phyloP scores from a whole-genome alignment of 352 stramenopile genomes.

The Saprolegnia parasitica region DNA sequence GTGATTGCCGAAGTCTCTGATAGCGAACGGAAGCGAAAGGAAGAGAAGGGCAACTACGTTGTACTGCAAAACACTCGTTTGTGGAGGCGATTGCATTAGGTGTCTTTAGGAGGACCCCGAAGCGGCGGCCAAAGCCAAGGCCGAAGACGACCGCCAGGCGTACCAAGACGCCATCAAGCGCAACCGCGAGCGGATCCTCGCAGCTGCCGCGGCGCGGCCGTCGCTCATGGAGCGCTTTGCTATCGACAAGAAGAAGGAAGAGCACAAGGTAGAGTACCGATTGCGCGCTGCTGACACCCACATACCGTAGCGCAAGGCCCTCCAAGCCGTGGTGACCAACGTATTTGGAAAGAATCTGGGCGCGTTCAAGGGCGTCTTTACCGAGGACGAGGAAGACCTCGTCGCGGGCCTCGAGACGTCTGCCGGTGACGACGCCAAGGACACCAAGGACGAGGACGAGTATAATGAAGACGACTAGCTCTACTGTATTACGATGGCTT shows the following conservation, averaged over 20 bases:
- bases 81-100: slow-evolving; percentile 38
- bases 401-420: slow-evolving; percentile 42
- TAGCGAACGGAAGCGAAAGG: slow-evolving; percentile 44
- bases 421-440: slow-evolving; percentile 26
- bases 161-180: slow-evolving; percentile 57
- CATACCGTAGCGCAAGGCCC: slow-evolving; percentile 37
- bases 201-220: slow-evolving; percentile 42
- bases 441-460: not conserved
- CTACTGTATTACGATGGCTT: not conserved
- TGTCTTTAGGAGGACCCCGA: slow-evolving; percentile 41
- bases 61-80: slow-evolving; percentile 29
- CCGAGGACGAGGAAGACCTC: slow-evolving; percentile 61
- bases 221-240: slow-evolving; percentile 75
- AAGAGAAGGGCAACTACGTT: slow-evolving; percentile 34
- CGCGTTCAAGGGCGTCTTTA: slow-evolving; percentile 58
- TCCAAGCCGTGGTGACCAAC: slow-evolving; percentile 65
- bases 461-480: not conserved
- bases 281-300: not conserved
- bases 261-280: slow-evolving; percentile 43
- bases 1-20: slow-evolving; percentile 53
- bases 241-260: slow-evolving; percentile 60
- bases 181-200: slow-evolving; percentile 56
- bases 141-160: slow-evolving; percentile 49
- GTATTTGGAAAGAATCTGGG: slow-evolving; percentile 62
- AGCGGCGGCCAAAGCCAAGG: slow-evolving; percentile 53